Conservation (phyloP, 345 rosid species). For the Pseudoturritis turrita region DNA sequence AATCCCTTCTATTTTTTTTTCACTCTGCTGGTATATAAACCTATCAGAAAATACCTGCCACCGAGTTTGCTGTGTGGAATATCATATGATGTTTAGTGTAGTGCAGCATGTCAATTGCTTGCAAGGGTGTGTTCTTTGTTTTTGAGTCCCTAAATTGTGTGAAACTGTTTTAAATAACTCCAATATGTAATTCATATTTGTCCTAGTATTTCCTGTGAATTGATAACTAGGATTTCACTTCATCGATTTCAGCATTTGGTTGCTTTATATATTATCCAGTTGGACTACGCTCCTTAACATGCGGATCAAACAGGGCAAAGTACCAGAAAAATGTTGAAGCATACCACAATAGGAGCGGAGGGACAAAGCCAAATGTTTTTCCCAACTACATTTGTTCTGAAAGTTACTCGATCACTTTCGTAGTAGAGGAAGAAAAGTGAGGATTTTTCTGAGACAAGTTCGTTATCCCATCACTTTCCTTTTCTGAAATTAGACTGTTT, state of each 20-base stretch:
- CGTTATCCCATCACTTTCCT: not conserved
- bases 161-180: not conserved
- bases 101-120: not conserved
- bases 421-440: slow-evolving; percentile 96
- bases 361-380: slow-evolving; percentile 78
- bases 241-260: not conserved
- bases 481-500: slow-evolving; percentile 1
- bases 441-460: not conserved
- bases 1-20: not conserved
- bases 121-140: not conserved
- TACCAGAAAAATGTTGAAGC: slow-evolving; percentile 99
- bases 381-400: slow-evolving; percentile 95
- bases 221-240: not conserved
- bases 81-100: not conserved
- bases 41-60: not conserved
- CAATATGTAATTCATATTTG: not conserved
- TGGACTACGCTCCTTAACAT: slow-evolving; percentile 1
- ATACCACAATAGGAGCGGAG: slow-evolving; percentile 75
- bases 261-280: not conserved
- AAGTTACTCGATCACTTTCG: slow-evolving; percentile 87
- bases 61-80: not conserved
- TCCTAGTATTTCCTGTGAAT: not conserved
- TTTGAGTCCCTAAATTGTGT: not conserved
- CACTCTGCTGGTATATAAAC: not conserved
- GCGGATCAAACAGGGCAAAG: slow-evolving; percentile 66